Evolutionary conservation across 805 yeast species (phyloP), one percentile per base, ranked within the genome.

Genomic region (Grigorovia yakushimaensis): DNA sequence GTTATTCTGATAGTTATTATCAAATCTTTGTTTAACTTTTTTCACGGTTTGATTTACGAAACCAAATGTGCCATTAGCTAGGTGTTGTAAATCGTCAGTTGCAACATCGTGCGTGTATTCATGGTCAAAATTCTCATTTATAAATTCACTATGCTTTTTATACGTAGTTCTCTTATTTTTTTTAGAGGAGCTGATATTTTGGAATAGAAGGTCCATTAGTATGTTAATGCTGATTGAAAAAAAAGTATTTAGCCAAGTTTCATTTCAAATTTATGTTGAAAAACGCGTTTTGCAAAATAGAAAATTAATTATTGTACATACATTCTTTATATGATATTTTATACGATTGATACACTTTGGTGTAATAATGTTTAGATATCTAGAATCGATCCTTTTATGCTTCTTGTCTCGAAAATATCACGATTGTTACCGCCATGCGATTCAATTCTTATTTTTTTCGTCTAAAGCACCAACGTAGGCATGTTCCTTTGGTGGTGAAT

Each of bases 401-500:
- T n/a, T n/a, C n/a, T n/a, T n/a, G n/a, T n/a, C n/a, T n/a, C n/a
- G n/a, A n/a, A n/a, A n/a, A n/a, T n/a, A n/a, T n/a, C n/a, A n/a
- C n/a, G n/a, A n/a, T n/a, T n/a, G 13, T 27, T 27, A 27, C 13
- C 33, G 33, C 13, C 33, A 10, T 10, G 18, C 23, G 40, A 44
- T 49, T 11, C 17, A 30, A 6, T 41, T 13, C 30, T 41, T 49
- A 11, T 24, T 38, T 3, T 44, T 7, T 13, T 43, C 47, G 22
- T 41, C 40, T 23, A 47, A 30, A 20, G 49, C 37, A 39, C 46
- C 44, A 21, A 39, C 33, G 54, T 80, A 76, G 10, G 61, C 72
- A 21, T 68, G 76, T 68, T 91, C 98, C 58, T 78, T 81, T 13
- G 98, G 98, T 15, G 97, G 95, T 49, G 78, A 78, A 59, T 78